Evolutionary conservation across 805 yeast species (phyloP), one percentile per base, ranked within the genome.

Genomic region (Kuraishia hungarica): DNA sequence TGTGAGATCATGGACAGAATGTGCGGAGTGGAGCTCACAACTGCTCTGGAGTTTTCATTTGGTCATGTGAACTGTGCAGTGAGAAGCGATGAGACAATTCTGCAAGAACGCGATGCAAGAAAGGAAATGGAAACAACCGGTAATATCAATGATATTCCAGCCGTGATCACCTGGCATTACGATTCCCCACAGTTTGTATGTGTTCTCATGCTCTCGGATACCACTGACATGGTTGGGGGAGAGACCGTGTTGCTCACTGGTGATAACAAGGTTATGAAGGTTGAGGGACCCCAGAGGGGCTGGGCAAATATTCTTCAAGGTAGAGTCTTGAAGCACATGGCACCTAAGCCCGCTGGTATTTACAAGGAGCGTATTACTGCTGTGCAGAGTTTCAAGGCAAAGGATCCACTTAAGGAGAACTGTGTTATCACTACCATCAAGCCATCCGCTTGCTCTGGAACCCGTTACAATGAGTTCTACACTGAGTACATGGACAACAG

Each of bases 141-240:
- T 2, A 49, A 49, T 10, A n/a, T 19, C 29, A 28, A 28, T 24
- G 51, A 49, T 7, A 22, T 49, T 22, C 29, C 51, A 4, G 28
- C 29, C 13, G 51, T 81, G 47, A 84, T 81, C 48, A 79, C 80
- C 26, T 82, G 86, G 87, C 86, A 82, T 69, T 64, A 70, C 55
- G 87, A 82, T 62, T 75, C 83, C 17, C 81, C 80, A 54, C 86
- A 86, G n/a, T 80, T 80, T 63, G 86, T 82, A n/a, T 82, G 85
- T 66, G 86, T 82, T 15, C 71, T 82, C 56, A 82, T 82, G 86
- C 64, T 82, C 47, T 76, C 82, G 26, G 86, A 81, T 61, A 82
- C 86, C 8, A 59, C 75, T 1, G 68, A 72, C 50, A 81, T 82
- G 86, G 68, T 77, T 63, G 86, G 86, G 39, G 86, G 86, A 53